Percentiles rank a stretch among this genome's conserved stretches.
These are phyloP conservation scores for Microbotryum violaceum DNA, from an alignment of 1,284 basidiomycete genomes.

Conservation along the genomic window DNA sequence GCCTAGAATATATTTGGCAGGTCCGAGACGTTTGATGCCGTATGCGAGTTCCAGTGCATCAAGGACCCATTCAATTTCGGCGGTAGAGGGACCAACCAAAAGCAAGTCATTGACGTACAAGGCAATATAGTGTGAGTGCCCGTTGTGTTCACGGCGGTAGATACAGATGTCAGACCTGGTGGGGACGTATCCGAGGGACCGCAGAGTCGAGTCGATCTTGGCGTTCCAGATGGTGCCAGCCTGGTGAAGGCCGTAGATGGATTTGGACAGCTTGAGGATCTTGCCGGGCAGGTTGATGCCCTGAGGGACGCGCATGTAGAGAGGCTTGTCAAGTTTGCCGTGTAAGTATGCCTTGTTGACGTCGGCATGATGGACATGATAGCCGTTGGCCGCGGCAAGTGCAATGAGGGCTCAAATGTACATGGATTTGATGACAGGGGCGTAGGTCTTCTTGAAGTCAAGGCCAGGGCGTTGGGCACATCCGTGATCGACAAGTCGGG, in stretches of 20 bases:
- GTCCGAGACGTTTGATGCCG: conserved; percentile 40
- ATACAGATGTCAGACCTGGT: conserved; percentile 34
- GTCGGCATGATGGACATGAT: conserved; percentile 45
- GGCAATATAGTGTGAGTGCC: conserved; percentile 25
- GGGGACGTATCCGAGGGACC: conserved; percentile 34
- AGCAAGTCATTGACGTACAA: conserved; percentile 43
- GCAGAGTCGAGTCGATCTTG: conserved; percentile 34
- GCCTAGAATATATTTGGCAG: too few species aligned
- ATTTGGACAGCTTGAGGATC: conserved; percentile 23
- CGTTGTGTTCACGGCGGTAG: conserved; percentile 3
- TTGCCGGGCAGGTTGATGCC: conserved; percentile 27
- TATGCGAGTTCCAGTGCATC: conserved; percentile 33
- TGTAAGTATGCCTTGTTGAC: conserved; percentile 47
- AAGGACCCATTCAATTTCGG: conserved; percentile 34
- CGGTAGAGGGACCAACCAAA: conserved; percentile 27
- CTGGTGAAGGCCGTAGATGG: conserved; percentile 44
- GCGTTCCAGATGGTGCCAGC: conserved; percentile 42
- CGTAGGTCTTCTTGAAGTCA: conserved; percentile 46
- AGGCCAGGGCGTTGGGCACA: conserved; percentile 45
- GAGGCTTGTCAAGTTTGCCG: conserved; percentile 43
- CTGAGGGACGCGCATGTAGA: conserved; percentile 42
- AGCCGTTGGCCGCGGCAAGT: conserved; percentile 39
- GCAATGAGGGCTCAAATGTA: conserved; percentile 42
- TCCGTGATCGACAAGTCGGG: conserved; percentile 45
- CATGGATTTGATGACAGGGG: conserved; percentile 42